Conservation (phyloP, 2,329 filamentous ascomycete genomes). For the Seiridium cupressi region DNA sequence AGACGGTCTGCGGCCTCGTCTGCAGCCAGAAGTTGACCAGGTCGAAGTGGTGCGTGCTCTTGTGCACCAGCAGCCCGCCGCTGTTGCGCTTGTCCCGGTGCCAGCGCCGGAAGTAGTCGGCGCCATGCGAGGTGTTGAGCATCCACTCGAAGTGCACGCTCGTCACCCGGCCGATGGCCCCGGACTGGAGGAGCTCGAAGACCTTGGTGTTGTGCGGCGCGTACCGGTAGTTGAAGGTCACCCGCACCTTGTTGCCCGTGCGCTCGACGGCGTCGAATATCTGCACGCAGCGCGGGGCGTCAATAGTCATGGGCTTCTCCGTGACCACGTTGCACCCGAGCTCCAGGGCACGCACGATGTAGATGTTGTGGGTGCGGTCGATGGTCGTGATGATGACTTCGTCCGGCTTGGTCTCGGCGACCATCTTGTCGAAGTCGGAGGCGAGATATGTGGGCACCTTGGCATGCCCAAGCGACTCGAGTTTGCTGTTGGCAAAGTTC, state of each 20-base stretch:
- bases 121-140: conserved; percentile 59
- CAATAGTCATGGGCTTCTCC: conserved; percentile 65
- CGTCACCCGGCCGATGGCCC: conserved; percentile 55
- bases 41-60: conserved; percentile 64
- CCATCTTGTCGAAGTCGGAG: conserved; percentile 56
- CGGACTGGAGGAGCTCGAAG: conserved; percentile 49
- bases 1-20: conserved; percentile 53
- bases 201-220: conserved; percentile 64
- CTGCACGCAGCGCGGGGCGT: conserved; percentile 49
- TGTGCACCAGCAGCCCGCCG: conserved; percentile 59
- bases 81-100: conserved; percentile 60
- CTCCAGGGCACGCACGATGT: conserved; percentile 59
- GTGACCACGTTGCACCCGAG: conserved; percentile 60
- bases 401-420: conserved; percentile 53
- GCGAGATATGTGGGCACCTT: conserved; percentile 54
- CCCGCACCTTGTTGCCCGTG: conserved; percentile 48
- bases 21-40: conserved; percentile 63
- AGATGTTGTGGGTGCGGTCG: conserved; percentile 59
- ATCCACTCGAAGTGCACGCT: conserved; percentile 64
- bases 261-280: conserved; percentile 55
- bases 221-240: conserved; percentile 65
- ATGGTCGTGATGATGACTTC: conserved; percentile 64
- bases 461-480: conserved; percentile 43
- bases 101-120: conserved; percentile 64
- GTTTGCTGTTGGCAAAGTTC: conserved; percentile 51